Evolutionary conservation across 345 rosid genomes (phyloP).

Genomic region (Gossypium mustelinum): DNA sequence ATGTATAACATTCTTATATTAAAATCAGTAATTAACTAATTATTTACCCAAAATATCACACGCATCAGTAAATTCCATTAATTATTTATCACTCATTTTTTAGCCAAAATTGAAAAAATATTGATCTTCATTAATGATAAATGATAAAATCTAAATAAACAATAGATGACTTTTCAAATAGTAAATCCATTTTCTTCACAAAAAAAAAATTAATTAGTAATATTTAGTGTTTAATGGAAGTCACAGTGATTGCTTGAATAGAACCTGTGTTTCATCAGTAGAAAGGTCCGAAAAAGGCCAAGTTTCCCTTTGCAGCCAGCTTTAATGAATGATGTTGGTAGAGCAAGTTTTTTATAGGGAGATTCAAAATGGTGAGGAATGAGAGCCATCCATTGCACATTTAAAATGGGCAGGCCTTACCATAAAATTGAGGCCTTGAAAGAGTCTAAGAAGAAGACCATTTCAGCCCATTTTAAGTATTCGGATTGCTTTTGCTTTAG

Average conservation of each 20-base stretch:
- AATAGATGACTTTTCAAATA: not conserved
- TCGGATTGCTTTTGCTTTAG: not conserved
- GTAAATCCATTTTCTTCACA: not conserved
- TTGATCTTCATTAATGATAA: not conserved
- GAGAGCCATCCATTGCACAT: no score
- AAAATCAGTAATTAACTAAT: no score
- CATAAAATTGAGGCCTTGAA: not conserved
- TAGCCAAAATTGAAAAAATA: no score
- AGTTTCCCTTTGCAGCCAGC: not conserved
- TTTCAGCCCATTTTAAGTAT: not conserved
- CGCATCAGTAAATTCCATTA: no score
- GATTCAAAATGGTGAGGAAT: not conserved
- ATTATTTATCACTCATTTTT: no score
- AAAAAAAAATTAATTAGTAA: no score
- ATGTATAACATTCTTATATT: no score
- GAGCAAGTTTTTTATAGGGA: not conserved
- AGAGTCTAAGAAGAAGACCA: not conserved
- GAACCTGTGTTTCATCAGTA: not conserved
- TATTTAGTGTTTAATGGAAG: no score
- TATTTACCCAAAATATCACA: no score
- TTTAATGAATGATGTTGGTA: not conserved
- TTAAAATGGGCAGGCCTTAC: no score
- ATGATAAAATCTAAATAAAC: not conserved
- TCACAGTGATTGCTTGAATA: not conserved
- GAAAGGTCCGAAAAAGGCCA: not conserved